A percentile compares a stretch with the other conserved stretches of the same genome.
These are phyloP conservation scores for Strigomonas galati DNA, from an alignment of 208 protist genomes.

Conservation along the genomic window DNA sequence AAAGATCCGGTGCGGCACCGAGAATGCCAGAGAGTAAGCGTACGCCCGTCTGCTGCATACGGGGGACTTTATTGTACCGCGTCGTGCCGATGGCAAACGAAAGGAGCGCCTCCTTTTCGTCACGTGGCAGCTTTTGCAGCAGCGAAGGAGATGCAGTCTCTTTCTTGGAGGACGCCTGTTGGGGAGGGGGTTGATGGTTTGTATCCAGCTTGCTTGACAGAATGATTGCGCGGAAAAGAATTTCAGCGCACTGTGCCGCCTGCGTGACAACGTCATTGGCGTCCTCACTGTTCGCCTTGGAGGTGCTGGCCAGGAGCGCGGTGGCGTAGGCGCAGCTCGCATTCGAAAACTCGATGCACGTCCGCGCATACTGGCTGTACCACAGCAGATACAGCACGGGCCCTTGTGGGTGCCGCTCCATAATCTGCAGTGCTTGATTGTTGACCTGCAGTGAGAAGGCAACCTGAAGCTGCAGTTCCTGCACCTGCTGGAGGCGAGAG, in stretches of 20 bases:
- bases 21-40: slow-evolving; percentile 63
- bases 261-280: slow-evolving; percentile 34
- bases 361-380: neutral
- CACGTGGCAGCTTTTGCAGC: slow-evolving; percentile 20
- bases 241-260: slow-evolving; percentile 43
- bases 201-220: slow-evolving; percentile 12
- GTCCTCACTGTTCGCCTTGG: neutral
- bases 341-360: slow-evolving; percentile 4
- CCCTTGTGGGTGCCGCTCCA: neutral
- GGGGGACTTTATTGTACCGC: slow-evolving; percentile 38
- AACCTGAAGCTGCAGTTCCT: neutral
- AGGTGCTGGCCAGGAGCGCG: no score
- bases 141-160: neutral
- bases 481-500: neutral
- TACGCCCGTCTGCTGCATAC: slow-evolving; percentile 60
- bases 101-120: slow-evolving; percentile 45
- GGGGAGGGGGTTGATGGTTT: neutral
- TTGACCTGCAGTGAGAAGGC: neutral
- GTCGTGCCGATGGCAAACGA: slow-evolving; percentile 64
- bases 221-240: slow-evolving; percentile 64
- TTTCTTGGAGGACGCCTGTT: neutral
- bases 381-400: neutral
- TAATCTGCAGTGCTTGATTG: neutral
- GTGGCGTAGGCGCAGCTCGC: neutral
- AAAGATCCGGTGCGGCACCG: slow-evolving; percentile 54